Percentiles rank a stretch among this genome's conserved stretches.
These are phyloP conservation scores for Ambrosia hybrid DNA, from an alignment of 140 eudicot genomes.

Conservation along the genomic window DNA sequence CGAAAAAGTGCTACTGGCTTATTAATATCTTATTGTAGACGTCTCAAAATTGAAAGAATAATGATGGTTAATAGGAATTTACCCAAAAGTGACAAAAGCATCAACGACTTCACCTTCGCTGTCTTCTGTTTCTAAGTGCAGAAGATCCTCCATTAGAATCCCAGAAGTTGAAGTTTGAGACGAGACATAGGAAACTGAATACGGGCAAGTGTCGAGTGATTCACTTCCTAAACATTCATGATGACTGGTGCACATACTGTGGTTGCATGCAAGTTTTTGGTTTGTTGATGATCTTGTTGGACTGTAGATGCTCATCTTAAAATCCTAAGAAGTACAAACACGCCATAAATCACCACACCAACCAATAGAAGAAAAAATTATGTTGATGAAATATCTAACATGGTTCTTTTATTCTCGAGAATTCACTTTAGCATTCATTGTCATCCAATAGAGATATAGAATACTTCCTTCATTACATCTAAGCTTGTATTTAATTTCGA, in stretches of 20 bases:
- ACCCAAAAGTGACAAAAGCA: constrained; percentile 87
- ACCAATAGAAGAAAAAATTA: not conserved
- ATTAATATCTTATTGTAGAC: too few relatives aligned
- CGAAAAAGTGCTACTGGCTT: not conserved
- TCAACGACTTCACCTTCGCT: constrained; percentile 46
- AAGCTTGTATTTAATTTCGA: too few relatives aligned
- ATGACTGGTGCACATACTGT: constrained; percentile 53
- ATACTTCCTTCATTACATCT: too few relatives aligned
- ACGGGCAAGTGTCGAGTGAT: constrained; percentile 61
- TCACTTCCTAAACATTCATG: constrained; percentile 47
- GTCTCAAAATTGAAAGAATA: not conserved
- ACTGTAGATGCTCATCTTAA: constrained; percentile 79
- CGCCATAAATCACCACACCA: not conserved
- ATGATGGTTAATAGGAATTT: constrained; percentile 6
- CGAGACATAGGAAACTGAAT: constrained; percentile 81
- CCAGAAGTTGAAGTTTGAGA: constrained; percentile 97
- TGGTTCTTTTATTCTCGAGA: too few relatives aligned
- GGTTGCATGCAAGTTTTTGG: constrained; percentile 70
- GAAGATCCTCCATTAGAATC: constrained; percentile 80
- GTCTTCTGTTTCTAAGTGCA: constrained; percentile 68
- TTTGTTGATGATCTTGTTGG: constrained; percentile 76
- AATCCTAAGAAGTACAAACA: constrained; percentile 46
- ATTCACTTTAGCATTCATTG: too few relatives aligned
- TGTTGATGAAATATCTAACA: not conserved
- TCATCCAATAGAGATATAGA: too few relatives aligned